Conservation (phyloP, 345 rosid species). For the Euphorbia tirucalli region DNA sequence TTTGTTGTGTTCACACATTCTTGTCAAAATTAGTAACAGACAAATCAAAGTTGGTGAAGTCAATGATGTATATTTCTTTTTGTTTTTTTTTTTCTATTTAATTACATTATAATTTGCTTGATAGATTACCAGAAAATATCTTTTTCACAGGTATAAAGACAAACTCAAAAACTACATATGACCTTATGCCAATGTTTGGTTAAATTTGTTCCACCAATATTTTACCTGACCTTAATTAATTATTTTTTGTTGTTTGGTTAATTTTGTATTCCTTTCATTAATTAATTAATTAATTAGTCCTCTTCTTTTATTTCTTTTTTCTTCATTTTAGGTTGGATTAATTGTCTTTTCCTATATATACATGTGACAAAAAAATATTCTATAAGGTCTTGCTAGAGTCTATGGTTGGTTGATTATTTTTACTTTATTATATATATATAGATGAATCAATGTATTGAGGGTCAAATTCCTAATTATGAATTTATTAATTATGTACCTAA, state of each 20-base stretch:
- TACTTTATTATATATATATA: too few species aligned
- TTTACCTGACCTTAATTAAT: not conserved
- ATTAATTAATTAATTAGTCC: too few species aligned
- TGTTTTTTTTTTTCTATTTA: not conserved
- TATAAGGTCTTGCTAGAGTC: not conserved
- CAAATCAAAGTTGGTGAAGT: not conserved
- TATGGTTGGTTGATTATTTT: not conserved
- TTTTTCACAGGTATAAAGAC: not conserved
- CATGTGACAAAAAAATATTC: not conserved
- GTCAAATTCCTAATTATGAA: not conserved
- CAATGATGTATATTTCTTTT: not conserved
- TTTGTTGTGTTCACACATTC: not conserved
- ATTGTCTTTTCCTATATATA: not conserved
- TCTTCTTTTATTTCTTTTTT: not conserved
- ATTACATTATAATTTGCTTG: not conserved
- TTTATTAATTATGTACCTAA: not conserved
- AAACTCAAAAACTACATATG: conserved; percentile 8
- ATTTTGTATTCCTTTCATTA: not conserved
- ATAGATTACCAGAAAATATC: conserved; percentile 1
- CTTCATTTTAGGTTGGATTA: not conserved
- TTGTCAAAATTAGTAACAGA: not conserved
- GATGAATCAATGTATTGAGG: not conserved
- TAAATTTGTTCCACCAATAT: conserved; percentile 8
- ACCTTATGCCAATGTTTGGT: conserved; percentile 1
- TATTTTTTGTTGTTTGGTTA: not conserved